A percentile compares a stretch with the other conserved stretches of the same genome.
phyloP scores from a whole-genome alignment of 2,329 filamentous ascomycete species.

The Microdochium trichocladiopsis region DNA sequence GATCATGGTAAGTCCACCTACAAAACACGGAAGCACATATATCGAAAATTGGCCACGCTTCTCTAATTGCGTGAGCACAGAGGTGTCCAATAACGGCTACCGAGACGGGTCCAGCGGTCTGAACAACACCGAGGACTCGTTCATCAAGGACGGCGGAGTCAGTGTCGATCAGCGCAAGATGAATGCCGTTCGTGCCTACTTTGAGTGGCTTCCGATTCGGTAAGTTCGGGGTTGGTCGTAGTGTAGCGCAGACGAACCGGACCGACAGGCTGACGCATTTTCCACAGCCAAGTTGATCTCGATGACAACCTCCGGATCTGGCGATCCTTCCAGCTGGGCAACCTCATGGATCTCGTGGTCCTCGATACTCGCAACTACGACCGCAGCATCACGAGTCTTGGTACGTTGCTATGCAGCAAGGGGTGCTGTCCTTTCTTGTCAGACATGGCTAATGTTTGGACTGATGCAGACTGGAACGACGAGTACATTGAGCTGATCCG shows the following conservation, averaged over 20 bases:
- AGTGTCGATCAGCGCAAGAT: constrained; percentile 67
- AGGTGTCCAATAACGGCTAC: constrained; percentile 60
- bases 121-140: constrained; percentile 62
- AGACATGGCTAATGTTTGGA: not conserved
- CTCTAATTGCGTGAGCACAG: constrained; percentile 20
- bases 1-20: constrained; percentile 27
- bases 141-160: constrained; percentile 48
- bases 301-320: constrained; percentile 65
- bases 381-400: constrained; percentile 49
- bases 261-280: constrained; percentile 19
- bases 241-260: not conserved
- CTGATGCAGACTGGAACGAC: constrained; percentile 48
- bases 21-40: too few relatives aligned
- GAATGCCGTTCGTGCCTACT: constrained; percentile 65
- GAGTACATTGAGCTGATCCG: constrained; percentile 54
- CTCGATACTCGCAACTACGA: constrained; percentile 66
- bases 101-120: constrained; percentile 51
- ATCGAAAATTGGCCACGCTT: not conserved
- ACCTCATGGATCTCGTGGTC: constrained; percentile 59
- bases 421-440: not conserved
- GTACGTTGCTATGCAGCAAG: constrained; percentile 8
- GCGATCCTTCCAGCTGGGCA: constrained; percentile 59
- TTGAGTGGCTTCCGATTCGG: constrained; percentile 58
- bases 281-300: constrained; percentile 54
- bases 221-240: constrained; percentile 10